Evolutionary conservation across 2,329 filamentous ascomycete species (phyloP).

Genomic region (Sarocladium oryzae): DNA sequence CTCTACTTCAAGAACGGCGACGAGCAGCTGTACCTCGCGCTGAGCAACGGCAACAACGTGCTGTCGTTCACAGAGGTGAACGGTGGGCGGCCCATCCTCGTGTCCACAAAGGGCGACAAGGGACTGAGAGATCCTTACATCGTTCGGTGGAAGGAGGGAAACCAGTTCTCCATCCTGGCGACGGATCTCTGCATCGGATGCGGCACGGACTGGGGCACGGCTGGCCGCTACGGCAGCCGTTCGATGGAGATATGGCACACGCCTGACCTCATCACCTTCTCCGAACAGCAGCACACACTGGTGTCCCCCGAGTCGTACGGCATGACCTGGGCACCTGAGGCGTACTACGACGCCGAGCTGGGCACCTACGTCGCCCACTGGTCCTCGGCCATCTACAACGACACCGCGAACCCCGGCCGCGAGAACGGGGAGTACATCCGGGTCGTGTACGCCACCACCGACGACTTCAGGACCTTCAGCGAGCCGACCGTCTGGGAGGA

Average conservation of each 20-base stretch:
- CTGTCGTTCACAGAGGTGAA: constrained; percentile 40
- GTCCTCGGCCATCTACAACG: constrained; percentile 29
- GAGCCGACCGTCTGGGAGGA: constrained; percentile 40
- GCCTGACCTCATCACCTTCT: constrained; percentile 37
- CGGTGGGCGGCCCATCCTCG: constrained; percentile 33
- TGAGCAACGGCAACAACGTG: constrained; percentile 41
- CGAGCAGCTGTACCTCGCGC: constrained; percentile 34
- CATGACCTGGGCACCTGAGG: constrained; percentile 43
- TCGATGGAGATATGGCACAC: constrained; percentile 45
- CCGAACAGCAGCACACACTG: constrained; percentile 35
- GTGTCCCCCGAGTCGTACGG: constrained; percentile 38
- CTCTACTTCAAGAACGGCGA: constrained; percentile 37
- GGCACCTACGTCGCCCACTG: constrained; percentile 35
- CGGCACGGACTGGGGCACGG: constrained; percentile 38
- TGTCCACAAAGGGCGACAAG: constrained; percentile 35
- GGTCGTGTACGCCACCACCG: constrained; percentile 41
- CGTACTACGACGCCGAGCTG: constrained; percentile 34
- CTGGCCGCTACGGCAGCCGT: constrained; percentile 34
- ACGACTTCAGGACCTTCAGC: constrained; percentile 40
- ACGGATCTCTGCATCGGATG: constrained; percentile 41
- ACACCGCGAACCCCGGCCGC: not conserved
- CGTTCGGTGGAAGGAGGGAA: constrained; percentile 39
- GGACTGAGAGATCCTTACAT: constrained; percentile 44
- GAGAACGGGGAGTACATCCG: constrained; percentile 27
- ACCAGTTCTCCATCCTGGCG: constrained; percentile 41